These are phyloP conservation scores for Tricholoma matsutake DNA, from an alignment of 768 basidiomycete species.

Conservation along the genomic window DNA sequence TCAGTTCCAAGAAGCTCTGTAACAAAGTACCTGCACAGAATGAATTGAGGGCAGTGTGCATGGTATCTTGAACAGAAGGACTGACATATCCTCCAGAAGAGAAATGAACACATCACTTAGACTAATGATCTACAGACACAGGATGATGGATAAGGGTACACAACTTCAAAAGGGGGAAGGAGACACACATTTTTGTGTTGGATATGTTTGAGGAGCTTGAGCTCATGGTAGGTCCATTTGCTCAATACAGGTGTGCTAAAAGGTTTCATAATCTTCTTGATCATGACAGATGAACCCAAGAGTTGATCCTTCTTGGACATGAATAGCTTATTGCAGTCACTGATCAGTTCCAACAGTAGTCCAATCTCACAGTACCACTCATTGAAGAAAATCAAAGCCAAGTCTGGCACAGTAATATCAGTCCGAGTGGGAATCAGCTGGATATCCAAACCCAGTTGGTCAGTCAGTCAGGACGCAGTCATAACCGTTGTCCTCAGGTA, in stretches of 20 bases:
- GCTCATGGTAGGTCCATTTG: conserved; percentile 96
- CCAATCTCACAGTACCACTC: too few relatives aligned
- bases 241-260: conserved; percentile 98
- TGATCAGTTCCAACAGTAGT: too few relatives aligned
- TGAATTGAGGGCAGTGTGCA: conserved; percentile 4
- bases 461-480: too few relatives aligned
- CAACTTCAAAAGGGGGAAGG: background rate
- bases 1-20: conserved; percentile 98
- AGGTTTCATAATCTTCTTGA: conserved; percentile 99
- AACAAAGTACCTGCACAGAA: conserved; percentile 82
- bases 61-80: conserved; percentile 10
- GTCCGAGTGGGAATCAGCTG: too few relatives aligned
- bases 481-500: too few relatives aligned
- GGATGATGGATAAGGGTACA: background rate
- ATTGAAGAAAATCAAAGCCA: too few relatives aligned
- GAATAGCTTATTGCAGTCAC: too few relatives aligned
- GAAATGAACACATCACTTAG: conserved; percentile 99
- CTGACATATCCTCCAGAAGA: conserved; percentile 95
- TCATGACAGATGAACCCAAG: conserved; percentile 89
- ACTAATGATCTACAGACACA: conserved; percentile 82
- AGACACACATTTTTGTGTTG: conserved; percentile 91
- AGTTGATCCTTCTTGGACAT: conserved; percentile 95
- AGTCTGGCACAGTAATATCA: too few relatives aligned
- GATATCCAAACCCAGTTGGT: too few relatives aligned
- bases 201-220: conserved; percentile 97